Base-by-base conservation (phyloP, 805 yeast genomes). In the Saturnispora ahearnii region DNA sequence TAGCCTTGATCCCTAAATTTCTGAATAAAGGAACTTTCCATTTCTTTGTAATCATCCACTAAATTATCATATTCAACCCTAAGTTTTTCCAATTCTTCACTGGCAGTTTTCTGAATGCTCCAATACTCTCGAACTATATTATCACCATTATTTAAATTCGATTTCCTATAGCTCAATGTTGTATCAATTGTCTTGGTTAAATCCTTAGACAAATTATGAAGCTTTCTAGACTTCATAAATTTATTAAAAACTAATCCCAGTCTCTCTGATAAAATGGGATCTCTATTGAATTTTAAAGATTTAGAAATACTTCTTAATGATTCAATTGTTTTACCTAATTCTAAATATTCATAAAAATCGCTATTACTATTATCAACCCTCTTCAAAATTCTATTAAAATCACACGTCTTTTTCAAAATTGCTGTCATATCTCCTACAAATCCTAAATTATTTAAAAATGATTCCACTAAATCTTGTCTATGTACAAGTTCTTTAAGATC, bases 371-470 rank as follows among this genome's bases (percentile, higher is more conserved):
- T 78, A 29, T 79, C 78, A 41, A 73, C 69, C 41, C 81, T 69
- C 54, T 84, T 82, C 1, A 88, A 62, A 31, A 81, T 73, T 48
- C 87, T 68, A 11, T 74, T 72, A 24, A 87, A 67, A 62, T 84
- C 88, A 2, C 78, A 73, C 2, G 81, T 68, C 3, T 70, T 65
- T 13, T 69, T 70, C 41, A 82, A 61, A 18, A 68, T 62, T 3
- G 55, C 53, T 4, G 72, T 57, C 3, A 78, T 46, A 0, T 57
- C 56, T 5, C 63, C 64, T 4, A 69, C 58, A 33, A 68, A 59
- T 1, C 47, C 29, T 15, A 40, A 41, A 41, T 72, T 61, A 7
- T 60, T 61, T 32, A 62, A 49, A 41, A 84, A 75, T 3, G 68
- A 60, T 6, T 63, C 61, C 0, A 85, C 83, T 11, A 74, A 57